Base-by-base conservation (phyloP, 768 basidiomycete genomes). In the Crucibulum laeve region DNA sequence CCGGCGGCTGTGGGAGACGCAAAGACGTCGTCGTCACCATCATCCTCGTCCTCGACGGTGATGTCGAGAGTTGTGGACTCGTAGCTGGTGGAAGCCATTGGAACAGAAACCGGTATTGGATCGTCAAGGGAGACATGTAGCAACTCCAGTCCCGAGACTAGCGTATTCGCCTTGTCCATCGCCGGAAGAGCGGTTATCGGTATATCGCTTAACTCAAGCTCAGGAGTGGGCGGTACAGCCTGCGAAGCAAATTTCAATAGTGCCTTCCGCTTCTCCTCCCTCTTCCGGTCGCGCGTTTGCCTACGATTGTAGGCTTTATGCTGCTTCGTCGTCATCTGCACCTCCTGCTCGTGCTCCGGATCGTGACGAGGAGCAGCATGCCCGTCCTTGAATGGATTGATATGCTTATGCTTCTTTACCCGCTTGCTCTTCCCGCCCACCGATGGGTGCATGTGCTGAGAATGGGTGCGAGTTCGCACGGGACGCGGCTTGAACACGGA, bases 401-500 rank as follows among this genome's bases (percentile, higher is more conserved):
- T 54, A 48, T 56, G 60, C 30, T 65, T 68, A 36, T 61, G 56
- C 56, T 73, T 72, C 56, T 72, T 71, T 43, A 54, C 52, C 47
- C 54, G 62, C 40, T 63, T 71, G 52, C 34, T 59, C 64, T 74
- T 70, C 7, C 57, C 53, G 3, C 61, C 60, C n/a, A 52, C 53
- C 3, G 42, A 44, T 18, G 54, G 46, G 42, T 53, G 53, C 34
- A 51, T 49, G 44, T 54, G 51, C 44, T 63, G 56, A 18, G 55
- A 42, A 40, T 59, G 57, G 28, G 62, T 63, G 53, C 67, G 68
- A 5, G 61, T 64, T 42, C 76, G 80, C 50, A 75, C 63, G 1
- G 84, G 84, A 1, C 82, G 76, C 1, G 86, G 86, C 52, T 88
- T 87, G 66, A 78, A 87, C 7, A 89, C 87, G 2, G 79, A 71